Base-by-base conservation (phyloP, 768 basidiomycete species). In the Chlorophyllum brunneum region DNA sequence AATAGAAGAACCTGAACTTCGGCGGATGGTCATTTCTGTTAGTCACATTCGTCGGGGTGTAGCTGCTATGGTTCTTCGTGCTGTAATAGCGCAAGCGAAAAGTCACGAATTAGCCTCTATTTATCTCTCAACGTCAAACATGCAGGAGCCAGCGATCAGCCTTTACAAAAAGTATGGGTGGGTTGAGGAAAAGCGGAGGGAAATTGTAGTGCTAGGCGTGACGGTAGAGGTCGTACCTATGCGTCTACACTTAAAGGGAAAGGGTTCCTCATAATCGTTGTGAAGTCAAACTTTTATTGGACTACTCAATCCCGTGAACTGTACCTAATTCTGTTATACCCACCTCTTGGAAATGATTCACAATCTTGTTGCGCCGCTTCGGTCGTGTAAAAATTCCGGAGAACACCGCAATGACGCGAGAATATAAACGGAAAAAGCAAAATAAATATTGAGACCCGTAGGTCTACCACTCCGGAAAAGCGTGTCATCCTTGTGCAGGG, bases 401-500 rank as follows among this genome's bases (percentile, higher is more conserved):
- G 16, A 10, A 11, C n/a, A n/a, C n/a, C n/a, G n/a, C 40, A 5
- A 44, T 18, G 34, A 10, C 30, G 13, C 2, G 26, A 43, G 33
- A 37, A 51, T 11, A 37, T 59, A 54, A 59, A 3, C 7, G 2
- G 27, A 30, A 45, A 24, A 24, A 22, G 29, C 18, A 72, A 71
- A 73, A 75, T 75, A 76, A 76, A 76, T 76, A 75, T 76, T 76
- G 75, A 76, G 73, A 74, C 63, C 74, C 74, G 71, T 75, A 75
- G 73, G 64, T 77, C 76, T 86, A 86, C 86, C 86, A 88, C 86
- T 88, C 87, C 85, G 86, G 85, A 80, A 87, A 88, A 91, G 88
- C 88, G 90, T 95, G 93, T 94, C 93, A 95, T 95, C 93, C 94
- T 95, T 97, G 92, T 95, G 94, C 93, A 95, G 93, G 94, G 93